Evolutionary conservation across 2,329 filamentous ascomycete genomes (phyloP), one percentile per base, ranked within the genome.

Genomic region (Verticillium longisporum): DNA sequence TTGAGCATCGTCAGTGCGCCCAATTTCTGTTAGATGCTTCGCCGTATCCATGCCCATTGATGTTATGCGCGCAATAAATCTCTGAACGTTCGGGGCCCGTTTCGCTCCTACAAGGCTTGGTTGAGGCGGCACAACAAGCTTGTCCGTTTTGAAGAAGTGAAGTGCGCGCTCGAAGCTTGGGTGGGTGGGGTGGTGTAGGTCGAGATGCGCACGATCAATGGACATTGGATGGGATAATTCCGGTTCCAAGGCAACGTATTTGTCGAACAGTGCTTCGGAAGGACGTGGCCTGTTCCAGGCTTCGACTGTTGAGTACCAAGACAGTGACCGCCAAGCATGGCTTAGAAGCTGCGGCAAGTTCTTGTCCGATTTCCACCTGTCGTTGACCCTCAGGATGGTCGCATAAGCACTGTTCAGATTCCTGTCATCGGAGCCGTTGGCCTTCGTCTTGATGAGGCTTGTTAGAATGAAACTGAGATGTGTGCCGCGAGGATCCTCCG

Each of bases 291-390:
- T 73, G 64, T 76, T 74, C 68, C 77, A 79, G 2, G 79, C 77
- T 54, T 81, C 74, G 10, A 83, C 78, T 0, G 83, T 85, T 0
- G 83, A 81, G 21, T 75, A 68, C 79, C 78, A 83, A 1, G 82
- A 82, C 1, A 86, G 71, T 6, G 66, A 67, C 2, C 70, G 69
- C 83, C 83, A 86, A 0, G 78, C 72, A 1, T 68, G 67, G 31
- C 75, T 69, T 6, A 84, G 64, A 15, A 76, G 69, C 2, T 69
- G 61, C 3, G 73, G 71, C 1, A 77, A 74, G 1, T 73, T 69
- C 4, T 69, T 70, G 36, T 71, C 74, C 4, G 64, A 61, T 33
- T 73, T 70, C 62, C 80, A 76, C 41, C 80, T 70, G 26, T 75
- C 66, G 56, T 80, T 77, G 1, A 78, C 83, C 34, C 77, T 74